Conservation (phyloP, 345 rosid genomes). For the Atalantia buxifolia region DNA sequence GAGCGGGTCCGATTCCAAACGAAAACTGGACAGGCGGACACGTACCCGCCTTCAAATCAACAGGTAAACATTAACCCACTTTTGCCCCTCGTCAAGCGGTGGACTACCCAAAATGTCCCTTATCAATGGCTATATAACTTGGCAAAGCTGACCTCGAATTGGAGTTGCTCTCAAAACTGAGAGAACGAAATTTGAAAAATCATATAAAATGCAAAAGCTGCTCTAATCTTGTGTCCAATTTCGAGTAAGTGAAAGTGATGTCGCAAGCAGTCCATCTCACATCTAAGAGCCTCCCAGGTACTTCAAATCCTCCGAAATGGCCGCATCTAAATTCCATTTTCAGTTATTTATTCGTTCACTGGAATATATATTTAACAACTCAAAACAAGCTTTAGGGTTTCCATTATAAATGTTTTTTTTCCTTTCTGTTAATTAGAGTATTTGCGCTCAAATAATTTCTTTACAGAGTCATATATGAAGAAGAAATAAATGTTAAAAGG, state of each 20-base stretch:
- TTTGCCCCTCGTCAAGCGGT: background rate
- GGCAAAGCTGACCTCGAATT: background rate
- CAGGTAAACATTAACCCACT: background rate
- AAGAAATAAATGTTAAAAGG: background rate
- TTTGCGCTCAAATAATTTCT: background rate
- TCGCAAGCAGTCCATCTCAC: slow-evolving; percentile 28
- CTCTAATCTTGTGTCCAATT: background rate
- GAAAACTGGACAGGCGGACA: background rate
- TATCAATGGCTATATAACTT: slow-evolving; percentile 14
- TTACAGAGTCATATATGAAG: background rate
- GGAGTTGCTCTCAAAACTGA: background rate
- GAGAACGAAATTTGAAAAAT: background rate
- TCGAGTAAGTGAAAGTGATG: slow-evolving; percentile 12
- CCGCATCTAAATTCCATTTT: background rate
- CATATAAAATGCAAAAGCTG: background rate
- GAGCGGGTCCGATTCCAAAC: background rate
- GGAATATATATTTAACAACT: background rate
- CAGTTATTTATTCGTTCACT: background rate
- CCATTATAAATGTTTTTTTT: background rate
- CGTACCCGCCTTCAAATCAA: background rate
- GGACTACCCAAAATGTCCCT: slow-evolving; percentile 22
- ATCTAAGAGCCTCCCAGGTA: slow-evolving; percentile 28
- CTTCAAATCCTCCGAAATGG: background rate
- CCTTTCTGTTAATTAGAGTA: background rate
- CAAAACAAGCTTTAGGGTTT: background rate